Base-by-base conservation (phyloP, 805 yeast genomes). In the Nakazawaea laoshanensis region DNA sequence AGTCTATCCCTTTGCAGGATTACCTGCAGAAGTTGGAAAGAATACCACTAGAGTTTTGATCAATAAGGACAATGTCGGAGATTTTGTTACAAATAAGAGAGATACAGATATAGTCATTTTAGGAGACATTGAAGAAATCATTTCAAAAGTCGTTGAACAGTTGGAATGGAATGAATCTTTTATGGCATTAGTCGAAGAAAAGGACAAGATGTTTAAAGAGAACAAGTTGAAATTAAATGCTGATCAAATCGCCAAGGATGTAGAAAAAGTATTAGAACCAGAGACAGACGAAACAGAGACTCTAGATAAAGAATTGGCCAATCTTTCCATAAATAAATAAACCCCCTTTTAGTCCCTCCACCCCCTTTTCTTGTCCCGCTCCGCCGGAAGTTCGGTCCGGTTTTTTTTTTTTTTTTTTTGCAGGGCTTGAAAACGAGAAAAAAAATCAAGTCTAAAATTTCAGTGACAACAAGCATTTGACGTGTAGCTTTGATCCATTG, bases 1-100 rank as follows among this genome's bases (percentile, higher is more conserved):
- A 1, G 97, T 89, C 1, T 75, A 74, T 42, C 98, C 98, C 3
- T 89, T 89, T 65, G 95, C 96, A 1, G 64, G 75, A 7, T 59
- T 89, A 32, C 95, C 96, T 0, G 55, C 70, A 2, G 87, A 82
- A 45, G 70, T 79, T 0, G 62, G 64, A 4, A 45, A 46, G 2
- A 47, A 54, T 1, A 55, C 72, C 13, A 50, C 63, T 4, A 63
- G 98, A 39, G 75, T 78, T 0, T 63, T 89, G 37, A 65, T 86
- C 22, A 89, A 89, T 50, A 66, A 68, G 34, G 95, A 84, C 38
- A 46, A 56, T 0, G 96, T 84, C 10, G 97, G 97, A 3, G 80
- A 74, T 43, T 82, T 82, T 46, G 46, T 50, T 28, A 45, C 59
- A 11, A 59, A 66, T 13, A 63, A 70, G 4, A 64, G 95, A 41